These are phyloP conservation scores for Pezicula neosporulosa DNA, from an alignment of 2,329 filamentous ascomycete genomes.

Conservation along the genomic window DNA sequence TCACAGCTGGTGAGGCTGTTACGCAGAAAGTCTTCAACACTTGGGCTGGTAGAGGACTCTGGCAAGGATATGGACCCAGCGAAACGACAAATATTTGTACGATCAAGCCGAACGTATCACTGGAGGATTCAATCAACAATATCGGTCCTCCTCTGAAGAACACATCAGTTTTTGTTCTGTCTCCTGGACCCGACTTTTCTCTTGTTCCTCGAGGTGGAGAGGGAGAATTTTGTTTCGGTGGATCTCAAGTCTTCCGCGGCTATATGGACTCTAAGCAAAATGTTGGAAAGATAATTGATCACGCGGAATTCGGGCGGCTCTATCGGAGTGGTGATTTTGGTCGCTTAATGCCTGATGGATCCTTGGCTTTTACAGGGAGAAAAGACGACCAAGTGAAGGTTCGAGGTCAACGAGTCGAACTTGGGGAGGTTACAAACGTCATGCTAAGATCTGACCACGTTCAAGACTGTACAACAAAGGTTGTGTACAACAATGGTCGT, in stretches of 20 bases:
- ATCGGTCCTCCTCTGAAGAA: slow-evolving; percentile 74
- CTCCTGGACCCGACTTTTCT: slow-evolving; percentile 40
- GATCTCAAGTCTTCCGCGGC: slow-evolving; percentile 73
- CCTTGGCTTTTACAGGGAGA: slow-evolving; percentile 68
- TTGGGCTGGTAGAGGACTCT: slow-evolving; percentile 67
- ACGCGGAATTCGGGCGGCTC: slow-evolving; percentile 65
- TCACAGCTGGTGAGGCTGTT: slow-evolving; percentile 79
- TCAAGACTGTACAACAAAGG: slow-evolving; percentile 60
- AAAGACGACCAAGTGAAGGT: slow-evolving; percentile 81
- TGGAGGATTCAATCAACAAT: slow-evolving; percentile 62
- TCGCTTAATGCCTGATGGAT: slow-evolving; percentile 72
- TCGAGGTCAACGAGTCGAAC: slow-evolving; percentile 75
- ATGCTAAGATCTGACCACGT: slow-evolving; percentile 51
- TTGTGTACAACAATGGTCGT: slow-evolving; percentile 63
- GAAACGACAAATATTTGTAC: slow-evolving; percentile 89
- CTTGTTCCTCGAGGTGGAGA: slow-evolving; percentile 66
- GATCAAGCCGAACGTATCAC: slow-evolving; percentile 57
- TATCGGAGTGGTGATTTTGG: slow-evolving; percentile 85
- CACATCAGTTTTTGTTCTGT: slow-evolving; percentile 53
- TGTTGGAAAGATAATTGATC: slow-evolving; percentile 62
- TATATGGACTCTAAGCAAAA: slow-evolving; percentile 69
- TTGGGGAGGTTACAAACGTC: slow-evolving; percentile 68
- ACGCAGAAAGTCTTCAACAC: slow-evolving; percentile 65
- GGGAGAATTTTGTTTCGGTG: slow-evolving; percentile 85
- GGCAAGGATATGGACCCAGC: slow-evolving; percentile 80